Evolutionary conservation across 768 basidiomycete genomes (phyloP), one percentile per base, ranked within the genome.

Genomic region (Mycena capillaripes): DNA sequence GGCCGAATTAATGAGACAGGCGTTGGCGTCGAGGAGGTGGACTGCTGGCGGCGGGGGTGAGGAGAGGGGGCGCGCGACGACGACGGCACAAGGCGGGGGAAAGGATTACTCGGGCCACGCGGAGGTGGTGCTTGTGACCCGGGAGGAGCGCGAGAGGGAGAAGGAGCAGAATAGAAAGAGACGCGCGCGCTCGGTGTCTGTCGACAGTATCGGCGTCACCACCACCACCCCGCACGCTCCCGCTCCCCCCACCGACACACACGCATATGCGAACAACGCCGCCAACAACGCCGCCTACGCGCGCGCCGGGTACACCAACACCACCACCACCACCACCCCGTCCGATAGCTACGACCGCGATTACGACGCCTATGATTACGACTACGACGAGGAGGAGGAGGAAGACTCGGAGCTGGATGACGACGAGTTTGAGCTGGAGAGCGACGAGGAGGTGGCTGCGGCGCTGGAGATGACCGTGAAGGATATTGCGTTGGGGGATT

Each of bases 401-500:
- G 44, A 59, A 7, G 57, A 67, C 32, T 42, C 38, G 3, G 38
- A 67, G 0, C 32, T 42, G 29, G 40, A 70, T n/a, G 86, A 87
- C 36, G 86, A 87, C 46, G 85, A 86, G 69, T 77, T 81, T 8
- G 86, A 86, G 55, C 60, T 84, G 34, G 72, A 78, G 83, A 75
- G 79, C 81, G n/a, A 87, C 55, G 56, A 57, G 82, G 86, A 56
- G 53, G 67, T 16, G 78, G 80, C 34, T 82, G 84, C 23, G 84
- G 86, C 17, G 79, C 82, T 70, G 17, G 73, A 74, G 34, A n/a
- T 46, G 58, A 50, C 23, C 23, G 85, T 87, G 16, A 79, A 83
- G 23, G 87, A 89, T 53, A 82, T 94, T 52, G 92, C 94, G 1
- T 81, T 94, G 62, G 84, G 86, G 16, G 93, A 93, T 73, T 94